Evolutionary conservation across 352 stramenopile species (phyloP).

Genomic region (Aphanomyces cochlioides): DNA sequence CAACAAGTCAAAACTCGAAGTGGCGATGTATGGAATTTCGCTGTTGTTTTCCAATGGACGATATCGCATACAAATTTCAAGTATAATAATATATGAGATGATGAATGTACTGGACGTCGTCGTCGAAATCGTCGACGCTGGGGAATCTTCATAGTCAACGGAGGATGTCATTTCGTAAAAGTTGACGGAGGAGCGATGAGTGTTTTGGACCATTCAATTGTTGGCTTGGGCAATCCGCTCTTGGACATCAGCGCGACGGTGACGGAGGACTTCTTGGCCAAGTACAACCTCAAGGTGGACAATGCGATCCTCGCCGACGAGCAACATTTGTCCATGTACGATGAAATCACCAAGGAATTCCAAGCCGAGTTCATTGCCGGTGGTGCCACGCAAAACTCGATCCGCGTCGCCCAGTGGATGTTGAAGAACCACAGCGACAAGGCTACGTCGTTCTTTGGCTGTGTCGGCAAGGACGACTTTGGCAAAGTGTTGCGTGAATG

Average conservation of each 20-base stretch:
- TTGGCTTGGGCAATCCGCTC: conserved; percentile 98
- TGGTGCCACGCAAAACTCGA: conserved; percentile 98
- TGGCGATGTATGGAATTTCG: background rate
- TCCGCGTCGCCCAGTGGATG: conserved; percentile 99
- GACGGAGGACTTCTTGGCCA: conserved; percentile 90
- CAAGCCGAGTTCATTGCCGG: conserved; percentile 96
- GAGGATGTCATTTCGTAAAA: background rate
- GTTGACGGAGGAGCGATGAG: background rate
- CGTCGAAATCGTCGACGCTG: too few species aligned
- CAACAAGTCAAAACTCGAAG: too few species aligned
- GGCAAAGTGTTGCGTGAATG: conserved; percentile 90
- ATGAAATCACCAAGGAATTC: conserved; percentile 89
- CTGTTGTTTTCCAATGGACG: background rate
- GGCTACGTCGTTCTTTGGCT: conserved; percentile 95
- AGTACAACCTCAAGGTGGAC: conserved; percentile 94
- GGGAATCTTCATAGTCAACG: background rate
- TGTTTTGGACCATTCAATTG: conserved; percentile 48
- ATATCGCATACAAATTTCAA: conserved; percentile 14
- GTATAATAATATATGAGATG: background rate
- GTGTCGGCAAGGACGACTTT: conserved; percentile 94
- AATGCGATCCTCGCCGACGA: conserved; percentile 98
- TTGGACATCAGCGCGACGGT: conserved; percentile 97
- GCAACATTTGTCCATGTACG: conserved; percentile 96
- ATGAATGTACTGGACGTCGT: background rate
- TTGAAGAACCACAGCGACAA: conserved; percentile 78